These are phyloP conservation scores for Neurospora sp. DNA, from an alignment of 495 filamentous ascomycete genomes.

Conservation along the genomic window DNA sequence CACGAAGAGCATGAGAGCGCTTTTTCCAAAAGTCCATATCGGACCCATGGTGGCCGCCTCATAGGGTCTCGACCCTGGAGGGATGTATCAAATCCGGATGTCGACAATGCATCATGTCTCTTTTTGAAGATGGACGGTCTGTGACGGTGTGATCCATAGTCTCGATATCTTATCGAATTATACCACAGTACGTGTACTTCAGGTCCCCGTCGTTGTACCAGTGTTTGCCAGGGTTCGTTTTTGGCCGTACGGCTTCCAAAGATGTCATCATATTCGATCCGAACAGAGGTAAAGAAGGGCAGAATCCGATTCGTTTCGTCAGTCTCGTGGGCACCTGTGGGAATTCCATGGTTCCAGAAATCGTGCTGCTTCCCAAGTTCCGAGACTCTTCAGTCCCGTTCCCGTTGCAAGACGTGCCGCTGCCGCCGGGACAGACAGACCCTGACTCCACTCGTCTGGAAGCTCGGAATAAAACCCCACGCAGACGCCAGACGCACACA, in stretches of 20 bases:
- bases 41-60: not conserved
- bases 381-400: not conserved
- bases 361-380: not conserved
- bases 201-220: not conserved
- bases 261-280: not conserved
- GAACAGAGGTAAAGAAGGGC: not conserved
- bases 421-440: not conserved
- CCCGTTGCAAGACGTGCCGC: not conserved
- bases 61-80: not conserved
- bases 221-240: not conserved
- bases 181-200: not conserved
- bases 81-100: not conserved
- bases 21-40: not conserved
- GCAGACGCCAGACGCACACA: not conserved
- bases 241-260: not conserved
- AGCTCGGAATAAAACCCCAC: not conserved
- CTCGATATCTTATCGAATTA: not conserved
- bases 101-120: not conserved
- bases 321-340: not conserved
- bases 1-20: not conserved
- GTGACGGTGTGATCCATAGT: not conserved
- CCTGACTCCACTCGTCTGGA: not conserved
- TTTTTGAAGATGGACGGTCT: not conserved
- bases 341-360: not conserved
- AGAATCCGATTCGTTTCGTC: not conserved